Base-by-base conservation (phyloP, 2,329 filamentous ascomycete species). In the Colletotrichum aenigma region DNA sequence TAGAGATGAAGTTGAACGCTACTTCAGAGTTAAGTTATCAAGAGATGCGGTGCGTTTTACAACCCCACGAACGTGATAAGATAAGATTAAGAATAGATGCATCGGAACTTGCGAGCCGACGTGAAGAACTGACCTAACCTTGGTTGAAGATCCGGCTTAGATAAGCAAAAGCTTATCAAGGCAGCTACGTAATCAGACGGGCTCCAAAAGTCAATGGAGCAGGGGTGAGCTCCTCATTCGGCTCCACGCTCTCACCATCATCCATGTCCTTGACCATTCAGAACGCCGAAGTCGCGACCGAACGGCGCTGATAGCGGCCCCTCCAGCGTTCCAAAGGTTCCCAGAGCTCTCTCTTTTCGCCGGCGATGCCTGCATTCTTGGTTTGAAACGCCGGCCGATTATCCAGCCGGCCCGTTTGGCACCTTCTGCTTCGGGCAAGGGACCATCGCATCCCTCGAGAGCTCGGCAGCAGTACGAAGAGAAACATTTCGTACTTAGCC, bases 361-460 rank as follows among this genome's bases (percentile, higher is more conserved):
- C 67, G 60, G 61, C 69, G 69, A 72, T 72, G 73, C 43, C 34
- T 43, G 56, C 69, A n/a, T 71, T 66, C 62, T 62, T 15, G 34
- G 26, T 38, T 69, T 76, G 58, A 76, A 76, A 76, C 74, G 56
- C 48, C 48, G 58, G 74, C 74, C 70, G 58, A 75, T 67, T 55
- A 75, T 34, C 73, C 70, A 67, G 55, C 73, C 73, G 73, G 56
- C 43, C 58, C 58, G 43, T 69, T 71, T 60, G 58, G 13, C 74
- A 76, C 74, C 70, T 76, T 76, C 74, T 76, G 18, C 28, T 62
- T 76, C 66, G 48, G 74, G 74, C 65, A 64, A 76, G 73, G 74
- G 36, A 32, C 48, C 26, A 74, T 65, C 26, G 36, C 30, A 74
- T 76, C 64, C 74, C 73, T 38, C 4, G 56, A 38, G 16, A 36